Conservation (phyloP, 192 early-diverging fungal genomes). For the Coemansia sp. region DNA sequence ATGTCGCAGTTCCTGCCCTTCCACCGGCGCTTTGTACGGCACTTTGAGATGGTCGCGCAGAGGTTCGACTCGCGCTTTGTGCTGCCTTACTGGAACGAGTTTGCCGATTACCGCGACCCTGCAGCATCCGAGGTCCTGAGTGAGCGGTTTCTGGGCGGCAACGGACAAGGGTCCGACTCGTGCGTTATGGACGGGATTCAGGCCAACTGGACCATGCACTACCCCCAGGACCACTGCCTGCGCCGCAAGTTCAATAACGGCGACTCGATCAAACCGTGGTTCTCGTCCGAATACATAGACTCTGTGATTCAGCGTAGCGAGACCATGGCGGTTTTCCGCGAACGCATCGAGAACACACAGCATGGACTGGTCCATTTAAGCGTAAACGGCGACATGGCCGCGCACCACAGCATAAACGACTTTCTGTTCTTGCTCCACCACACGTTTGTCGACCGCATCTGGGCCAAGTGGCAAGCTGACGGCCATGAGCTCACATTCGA, state of each 20-base stretch:
- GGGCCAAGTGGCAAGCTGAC: slow-evolving; percentile 55
- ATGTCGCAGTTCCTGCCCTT: slow-evolving; percentile 46
- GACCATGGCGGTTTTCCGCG: slow-evolving; percentile 23
- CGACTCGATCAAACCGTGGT: slow-evolving; percentile 30
- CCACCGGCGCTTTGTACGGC: slow-evolving; percentile 49
- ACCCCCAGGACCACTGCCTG: slow-evolving; percentile 30
- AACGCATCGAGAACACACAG: slow-evolving; percentile 41
- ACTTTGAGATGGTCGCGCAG: slow-evolving; percentile 40
- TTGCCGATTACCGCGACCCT: slow-evolving; percentile 27
- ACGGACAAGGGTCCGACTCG: slow-evolving; percentile 18
- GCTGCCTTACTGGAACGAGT: slow-evolving; percentile 45
- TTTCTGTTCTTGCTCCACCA: slow-evolving; percentile 63
- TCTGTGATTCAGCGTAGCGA: slow-evolving; percentile 28
- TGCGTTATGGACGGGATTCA: slow-evolving; percentile 32
- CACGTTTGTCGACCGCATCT: slow-evolving; percentile 57
- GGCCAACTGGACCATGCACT: slow-evolving; percentile 19
- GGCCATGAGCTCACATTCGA: slow-evolving; percentile 16
- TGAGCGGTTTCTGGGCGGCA: slow-evolving; percentile 19
- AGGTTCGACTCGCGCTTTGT: slow-evolving; percentile 26
- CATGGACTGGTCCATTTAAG: slow-evolving; percentile 44
- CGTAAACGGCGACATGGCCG: slow-evolving; percentile 43
- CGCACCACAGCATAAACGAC: slow-evolving; percentile 51
- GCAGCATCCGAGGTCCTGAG: slow-evolving; percentile 22
- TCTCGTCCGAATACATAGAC: slow-evolving; percentile 25
- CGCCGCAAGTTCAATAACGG: slow-evolving; percentile 20